Evolutionary conservation across 2,329 filamentous ascomycete species (phyloP).

Genomic region (Claviceps citrina): DNA sequence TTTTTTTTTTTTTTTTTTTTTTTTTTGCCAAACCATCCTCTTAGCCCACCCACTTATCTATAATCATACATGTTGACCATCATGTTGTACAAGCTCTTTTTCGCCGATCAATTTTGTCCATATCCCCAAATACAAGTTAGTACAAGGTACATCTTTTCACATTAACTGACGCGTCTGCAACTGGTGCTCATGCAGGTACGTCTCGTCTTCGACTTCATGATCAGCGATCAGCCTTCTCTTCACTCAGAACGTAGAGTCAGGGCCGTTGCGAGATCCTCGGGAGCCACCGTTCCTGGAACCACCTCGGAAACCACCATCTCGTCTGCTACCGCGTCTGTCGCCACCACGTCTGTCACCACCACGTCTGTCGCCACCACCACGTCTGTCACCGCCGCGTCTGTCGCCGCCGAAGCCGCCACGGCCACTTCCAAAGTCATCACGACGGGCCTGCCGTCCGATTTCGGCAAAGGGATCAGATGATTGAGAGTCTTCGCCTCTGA

Average conservation of each 20-base stretch:
- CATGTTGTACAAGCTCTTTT: constrained; percentile 3
- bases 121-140: neutral
- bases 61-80: constrained; percentile 2
- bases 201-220: neutral
- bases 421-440: constrained; percentile 13
- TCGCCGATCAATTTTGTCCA: neutral
- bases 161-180: neutral
- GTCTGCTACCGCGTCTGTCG: constrained; percentile 9
- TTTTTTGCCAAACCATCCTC: no score
- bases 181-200: neutral
- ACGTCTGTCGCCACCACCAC: neutral
- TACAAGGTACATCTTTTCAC: neutral
- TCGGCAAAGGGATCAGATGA: constrained; percentile 14
- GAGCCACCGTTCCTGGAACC: neutral
- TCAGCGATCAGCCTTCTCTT: no score
- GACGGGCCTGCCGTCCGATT: constrained; percentile 14
- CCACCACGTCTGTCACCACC: constrained; percentile 6
- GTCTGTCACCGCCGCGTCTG: constrained; percentile 10
- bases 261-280: neutral
- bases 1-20: neutral
- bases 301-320: neutral
- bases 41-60: neutral
- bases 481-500: constrained; percentile 6
- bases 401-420: no score
- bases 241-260: constrained; percentile 1